A percentile compares a stretch with the other conserved stretches of the same genome.
These are phyloP conservation scores for Melanogaster broomeanus DNA, from an alignment of 768 basidiomycete genomes.

Conservation along the genomic window DNA sequence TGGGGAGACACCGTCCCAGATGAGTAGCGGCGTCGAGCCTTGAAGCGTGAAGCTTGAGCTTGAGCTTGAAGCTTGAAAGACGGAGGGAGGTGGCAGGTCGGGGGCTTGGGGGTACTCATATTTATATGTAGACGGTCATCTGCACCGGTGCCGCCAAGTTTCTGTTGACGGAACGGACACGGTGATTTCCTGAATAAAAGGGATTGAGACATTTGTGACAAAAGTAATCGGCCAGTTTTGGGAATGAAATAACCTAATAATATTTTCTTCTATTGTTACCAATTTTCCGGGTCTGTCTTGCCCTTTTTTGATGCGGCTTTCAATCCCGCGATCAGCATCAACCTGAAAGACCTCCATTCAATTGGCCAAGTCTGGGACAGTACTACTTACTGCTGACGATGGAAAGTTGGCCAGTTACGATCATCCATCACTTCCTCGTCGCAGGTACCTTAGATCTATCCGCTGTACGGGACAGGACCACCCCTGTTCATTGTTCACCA, in stretches of 20 bases:
- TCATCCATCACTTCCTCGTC: too few relatives aligned
- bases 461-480: too few relatives aligned
- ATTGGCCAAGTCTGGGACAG: too few relatives aligned
- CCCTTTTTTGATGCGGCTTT: not conserved
- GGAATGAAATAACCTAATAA: conserved; percentile 1
- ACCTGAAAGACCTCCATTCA: too few relatives aligned
- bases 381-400: too few relatives aligned
- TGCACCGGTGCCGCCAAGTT: not conserved
- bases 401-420: too few relatives aligned
- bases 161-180: conserved; percentile 22
- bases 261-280: conserved; percentile 9
- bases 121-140: conserved; percentile 31
- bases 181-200: conserved; percentile 21
- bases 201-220: conserved; percentile 6
- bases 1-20: conserved; percentile 23
- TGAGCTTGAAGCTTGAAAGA: conserved; percentile 6
- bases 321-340: too few relatives aligned
- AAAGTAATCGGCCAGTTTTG: not conserved
- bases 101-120: conserved; percentile 12
- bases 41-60: not conserved
- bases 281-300: not conserved
- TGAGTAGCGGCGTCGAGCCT: conserved; percentile 5
- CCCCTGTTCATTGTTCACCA: too few relatives aligned
- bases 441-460: too few relatives aligned
- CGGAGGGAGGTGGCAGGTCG: conserved; percentile 13